These are phyloP conservation scores for Talaromyces funiculosus DNA, from an alignment of 2,329 filamentous ascomycete genomes.

Conservation along the genomic window DNA sequence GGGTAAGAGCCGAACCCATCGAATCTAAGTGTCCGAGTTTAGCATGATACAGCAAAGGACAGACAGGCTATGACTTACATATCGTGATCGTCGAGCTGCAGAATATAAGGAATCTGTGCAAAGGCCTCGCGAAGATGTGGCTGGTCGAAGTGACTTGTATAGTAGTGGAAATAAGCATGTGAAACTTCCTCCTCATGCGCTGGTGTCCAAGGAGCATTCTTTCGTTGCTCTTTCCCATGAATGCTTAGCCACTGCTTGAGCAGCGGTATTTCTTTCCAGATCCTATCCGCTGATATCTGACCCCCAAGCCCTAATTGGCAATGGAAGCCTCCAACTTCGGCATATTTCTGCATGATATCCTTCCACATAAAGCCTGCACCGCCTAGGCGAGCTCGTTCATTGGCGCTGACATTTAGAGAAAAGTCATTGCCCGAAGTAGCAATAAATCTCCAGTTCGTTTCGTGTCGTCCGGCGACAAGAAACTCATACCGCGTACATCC, in stretches of 20 bases:
- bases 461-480: conserved; percentile 80
- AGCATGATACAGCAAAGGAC: background rate
- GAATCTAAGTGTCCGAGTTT: conserved; percentile 54
- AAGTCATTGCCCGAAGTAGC: conserved; percentile 97
- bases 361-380: conserved; percentile 98
- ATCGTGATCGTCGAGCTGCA: conserved; percentile 93
- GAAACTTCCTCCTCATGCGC: conserved; percentile 92
- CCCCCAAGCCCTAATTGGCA: conserved; percentile 86
- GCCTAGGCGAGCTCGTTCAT: conserved; percentile 77
- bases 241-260: conserved; percentile 93
- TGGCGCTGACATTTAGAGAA: conserved; percentile 76
- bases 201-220: conserved; percentile 85
- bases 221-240: conserved; percentile 87
- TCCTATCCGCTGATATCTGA: conserved; percentile 88
- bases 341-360: conserved; percentile 93
- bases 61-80: conserved; percentile 61
- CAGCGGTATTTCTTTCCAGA: conserved; percentile 94
- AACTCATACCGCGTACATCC: conserved; percentile 99
- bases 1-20: conserved; percentile 97
- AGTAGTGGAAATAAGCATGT: conserved; percentile 98
- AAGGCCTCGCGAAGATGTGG: conserved; percentile 91
- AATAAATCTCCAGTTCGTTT: conserved; percentile 92
- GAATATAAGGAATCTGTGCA: conserved; percentile 90
- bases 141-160: conserved; percentile 97
- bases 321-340: conserved; percentile 93